A percentile compares a stretch with the other conserved stretches of the same genome.
Conservation (phyloP, 305 asterid genomes). For the Fraxinus sp. region DNA sequence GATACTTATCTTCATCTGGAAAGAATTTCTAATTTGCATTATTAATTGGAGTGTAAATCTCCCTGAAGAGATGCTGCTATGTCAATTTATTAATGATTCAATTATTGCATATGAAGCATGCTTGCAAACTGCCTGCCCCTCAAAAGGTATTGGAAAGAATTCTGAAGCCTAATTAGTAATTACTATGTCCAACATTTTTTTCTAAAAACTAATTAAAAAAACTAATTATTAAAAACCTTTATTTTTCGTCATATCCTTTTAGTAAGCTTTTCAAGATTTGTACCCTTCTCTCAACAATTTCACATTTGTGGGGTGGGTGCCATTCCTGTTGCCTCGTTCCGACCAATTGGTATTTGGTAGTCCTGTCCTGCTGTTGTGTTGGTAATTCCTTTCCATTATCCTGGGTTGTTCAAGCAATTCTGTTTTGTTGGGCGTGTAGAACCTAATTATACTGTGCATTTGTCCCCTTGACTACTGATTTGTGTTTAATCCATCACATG, state of each 20-base stretch:
- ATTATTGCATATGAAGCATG: conserved; percentile 3
- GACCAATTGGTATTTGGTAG: neutral
- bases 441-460: neutral
- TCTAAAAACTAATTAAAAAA: neutral
- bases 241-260: neutral
- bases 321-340: neutral
- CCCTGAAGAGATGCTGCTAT: neutral
- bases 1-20: conserved; percentile 16
- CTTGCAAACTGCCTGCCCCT: neutral
- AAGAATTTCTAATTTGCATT: neutral
- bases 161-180: neutral
- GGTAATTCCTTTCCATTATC: neutral
- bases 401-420: neutral
- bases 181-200: neutral
- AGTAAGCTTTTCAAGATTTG: neutral
- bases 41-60: conserved; percentile 3
- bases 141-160: conserved; percentile 11
- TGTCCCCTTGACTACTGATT: neutral
- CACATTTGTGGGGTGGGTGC: neutral
- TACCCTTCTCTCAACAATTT: neutral
- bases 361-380: neutral
- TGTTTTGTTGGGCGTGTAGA: neutral
- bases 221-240: neutral
- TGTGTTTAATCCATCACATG: neutral
- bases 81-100: conserved; percentile 7